A percentile compares a stretch with the other conserved stretches of the same genome.
phyloP scores from a whole-genome alignment of 345 rosid species.

The Eucalyptus erythrocorys region DNA sequence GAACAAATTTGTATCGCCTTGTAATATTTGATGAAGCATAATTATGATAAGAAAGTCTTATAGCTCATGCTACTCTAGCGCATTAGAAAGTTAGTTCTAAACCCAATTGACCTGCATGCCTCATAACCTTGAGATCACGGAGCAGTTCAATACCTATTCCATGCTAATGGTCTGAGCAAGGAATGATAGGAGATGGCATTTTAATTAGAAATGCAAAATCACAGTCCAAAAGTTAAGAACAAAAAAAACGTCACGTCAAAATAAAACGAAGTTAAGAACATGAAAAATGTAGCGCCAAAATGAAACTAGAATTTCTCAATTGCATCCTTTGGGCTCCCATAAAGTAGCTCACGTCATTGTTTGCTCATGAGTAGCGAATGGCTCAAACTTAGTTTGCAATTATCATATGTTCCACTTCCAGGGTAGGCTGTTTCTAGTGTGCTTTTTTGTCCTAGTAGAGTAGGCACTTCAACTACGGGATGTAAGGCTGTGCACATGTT shows the following conservation, averaged over 20 bases:
- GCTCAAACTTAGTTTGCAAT: not conserved
- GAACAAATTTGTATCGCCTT: not conserved
- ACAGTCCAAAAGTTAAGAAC: not conserved
- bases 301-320: not conserved
- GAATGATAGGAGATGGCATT: not conserved
- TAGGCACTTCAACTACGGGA: too few species aligned
- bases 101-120: not conserved
- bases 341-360: not conserved
- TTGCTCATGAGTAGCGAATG: not conserved
- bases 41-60: not conserved
- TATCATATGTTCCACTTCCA: not conserved
- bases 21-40: too few species aligned
- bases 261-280: not conserved
- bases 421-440: not conserved
- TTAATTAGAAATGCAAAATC: not conserved
- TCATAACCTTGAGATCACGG: not conserved
- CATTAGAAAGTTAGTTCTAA: not conserved
- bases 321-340: not conserved
- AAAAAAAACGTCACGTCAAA: too few species aligned
- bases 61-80: rapidly evolving
- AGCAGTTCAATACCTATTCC: not conserved
- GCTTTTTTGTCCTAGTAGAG: not conserved
- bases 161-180: not conserved
- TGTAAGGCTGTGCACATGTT: too few species aligned
- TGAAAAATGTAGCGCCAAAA: too few species aligned